Evolutionary conservation across 352 stramenopile species (phyloP), one percentile per base, ranked within the genome.

Genomic region (Globisporangium orthogonon): DNA sequence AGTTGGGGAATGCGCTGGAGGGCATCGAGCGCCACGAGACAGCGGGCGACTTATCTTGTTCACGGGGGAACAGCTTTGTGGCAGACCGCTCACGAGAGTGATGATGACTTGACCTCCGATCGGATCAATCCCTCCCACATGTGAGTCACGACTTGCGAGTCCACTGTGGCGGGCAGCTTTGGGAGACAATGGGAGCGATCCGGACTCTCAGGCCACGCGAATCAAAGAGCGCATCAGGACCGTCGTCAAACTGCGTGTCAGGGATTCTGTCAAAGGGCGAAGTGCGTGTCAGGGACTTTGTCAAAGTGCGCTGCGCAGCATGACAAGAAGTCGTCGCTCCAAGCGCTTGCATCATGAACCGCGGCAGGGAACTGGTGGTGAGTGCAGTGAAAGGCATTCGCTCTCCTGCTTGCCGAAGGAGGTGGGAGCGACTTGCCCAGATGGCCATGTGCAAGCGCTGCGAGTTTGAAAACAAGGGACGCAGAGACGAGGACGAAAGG

Each of bases 1-100:
- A 61, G 55, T 61, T 55, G 46, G 10, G 14, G 47, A 61, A 49
- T 61, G 55, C 50, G 37, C 1, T 23, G 30, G 18, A 15, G 39
- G 15, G 10, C 35, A 40, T 40, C 7, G 35, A 35, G 6, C 23
- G 9, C 28, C 50, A 11, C n/a, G 23, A 0, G 23, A 23, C 3
- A 30, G 10, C 17, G 30, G 10, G 17, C 37, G 17, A 11, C 7
- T 10, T 13, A 7, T 5, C 9, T 40, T 13, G 11, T 13, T 17
- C 37, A 5, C 37, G 5, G 4, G 37, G 37, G 37, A 41, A 17
- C 14, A 41, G 37, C 37, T 40, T 7, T 10, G 35, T 10, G 9
- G 31, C 31, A 37, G 31, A 37, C 9, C 31, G 9, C 9, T 37
- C 31, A 37, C 31, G 10, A 11, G 35, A 40, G 37, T 2, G 37